Base-by-base conservation (phyloP, 2,329 filamentous ascomycete genomes). In the Pestalotiopsis sp. region DNA sequence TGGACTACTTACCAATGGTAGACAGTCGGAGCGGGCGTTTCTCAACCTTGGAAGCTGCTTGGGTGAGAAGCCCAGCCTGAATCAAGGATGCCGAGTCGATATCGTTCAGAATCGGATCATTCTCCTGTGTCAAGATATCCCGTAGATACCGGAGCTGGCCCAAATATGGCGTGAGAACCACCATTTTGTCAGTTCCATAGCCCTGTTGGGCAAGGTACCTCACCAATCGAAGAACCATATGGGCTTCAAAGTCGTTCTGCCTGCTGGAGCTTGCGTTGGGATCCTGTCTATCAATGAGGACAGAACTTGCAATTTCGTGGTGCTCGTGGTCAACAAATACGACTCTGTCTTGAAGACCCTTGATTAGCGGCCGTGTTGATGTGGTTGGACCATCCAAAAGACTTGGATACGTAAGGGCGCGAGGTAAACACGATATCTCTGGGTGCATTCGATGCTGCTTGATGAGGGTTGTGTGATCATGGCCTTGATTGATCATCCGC, bases 121-220 rank as follows among this genome's bases (percentile, higher is more conserved):
- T 88, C 0, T 89, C 83, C 10, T 82, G 76, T 4, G 79, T 78
- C 4, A 94, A 78, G 0, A 78, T 81, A 0, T 88, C 81, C 20
- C 80, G 76, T 1, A 94, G 79, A 0, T 91, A 79, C 2, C 79
- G 84, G 0, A 94, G 76, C 70, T 94, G 91, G 0, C 91, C 63
- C 64, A 94, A 80, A 71, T 94, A 94, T 0, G 92, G 92, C 0
- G 91, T 92, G 1, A 94, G 76, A 0, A 94, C 80, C 0, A 93
- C 91, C 11, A 94, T 81, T 2, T 91, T 79, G 3, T 88, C 81
- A 0, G 89, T 88, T 3, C 84, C 83, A 72, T 94, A 94, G 0
- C 91, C 91, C 70, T 94, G 91, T 69, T 93, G 92, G 0, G 81
- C 88, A 0, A 94, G 78, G 70, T 93, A 93, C 5, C 83, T 85